Conservation (phyloP, 805 yeast species). For the Allodekkera sacchari region DNA sequence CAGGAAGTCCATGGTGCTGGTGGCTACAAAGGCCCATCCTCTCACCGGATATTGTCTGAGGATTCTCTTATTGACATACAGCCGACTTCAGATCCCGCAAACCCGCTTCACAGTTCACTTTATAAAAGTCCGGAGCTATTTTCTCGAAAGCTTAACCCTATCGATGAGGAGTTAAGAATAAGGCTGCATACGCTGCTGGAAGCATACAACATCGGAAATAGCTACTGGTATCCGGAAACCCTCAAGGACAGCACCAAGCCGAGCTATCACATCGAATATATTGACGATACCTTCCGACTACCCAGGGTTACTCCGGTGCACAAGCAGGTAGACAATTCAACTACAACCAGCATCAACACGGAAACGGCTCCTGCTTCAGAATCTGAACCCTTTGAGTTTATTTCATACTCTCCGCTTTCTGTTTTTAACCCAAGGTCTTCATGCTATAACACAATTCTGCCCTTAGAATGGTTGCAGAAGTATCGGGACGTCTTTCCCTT, state of each 20-base stretch:
- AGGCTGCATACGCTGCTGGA: constrained; percentile 16
- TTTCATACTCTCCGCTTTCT: constrained; percentile 26
- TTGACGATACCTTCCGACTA: constrained; percentile 15
- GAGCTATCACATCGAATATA: constrained; percentile 24
- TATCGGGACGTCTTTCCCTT: constrained; percentile 41
- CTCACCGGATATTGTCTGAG: constrained; percentile 9
- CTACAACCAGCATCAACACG: constrained; percentile 7
- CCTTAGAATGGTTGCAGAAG: constrained; percentile 45
- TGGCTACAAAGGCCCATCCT: constrained; percentile 1
- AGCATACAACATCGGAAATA: constrained; percentile 18
- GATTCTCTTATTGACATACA: no score
- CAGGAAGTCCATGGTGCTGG: constrained; percentile 2
- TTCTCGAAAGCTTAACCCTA: no score
- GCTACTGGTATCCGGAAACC: constrained; percentile 12
- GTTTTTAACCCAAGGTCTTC: constrained; percentile 35
- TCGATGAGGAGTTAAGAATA: no score
- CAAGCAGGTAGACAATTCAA: constrained; percentile 5
- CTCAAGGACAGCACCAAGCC: constrained; percentile 10
- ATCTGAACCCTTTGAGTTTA: neutral
- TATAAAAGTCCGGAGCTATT: no score
- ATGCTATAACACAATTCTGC: constrained; percentile 34
- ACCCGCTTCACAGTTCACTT: neutral
- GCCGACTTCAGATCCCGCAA: no score
- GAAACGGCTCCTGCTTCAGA: neutral
- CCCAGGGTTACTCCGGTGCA: constrained; percentile 2